Evolutionary conservation across 176 grass and related monocot genomes (phyloP).

Genomic region (Zizania latifolia): DNA sequence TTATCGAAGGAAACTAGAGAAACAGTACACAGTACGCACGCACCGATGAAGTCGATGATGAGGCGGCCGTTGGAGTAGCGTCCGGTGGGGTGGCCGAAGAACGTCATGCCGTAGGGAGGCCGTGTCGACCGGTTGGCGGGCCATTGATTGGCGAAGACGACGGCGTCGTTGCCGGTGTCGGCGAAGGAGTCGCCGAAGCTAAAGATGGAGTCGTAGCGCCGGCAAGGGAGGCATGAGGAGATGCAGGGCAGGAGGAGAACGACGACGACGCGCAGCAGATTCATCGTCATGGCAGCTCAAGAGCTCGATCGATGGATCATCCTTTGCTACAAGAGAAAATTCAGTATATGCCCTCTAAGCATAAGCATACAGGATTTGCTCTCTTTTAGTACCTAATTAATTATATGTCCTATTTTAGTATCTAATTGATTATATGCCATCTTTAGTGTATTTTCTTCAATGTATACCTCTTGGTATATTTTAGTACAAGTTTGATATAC

Average conservation of each 20-base stretch:
- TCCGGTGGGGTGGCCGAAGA: slow-evolving; percentile 46
- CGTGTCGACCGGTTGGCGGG: not conserved
- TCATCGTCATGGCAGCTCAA: not conserved
- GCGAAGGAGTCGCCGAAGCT: slow-evolving; percentile 32
- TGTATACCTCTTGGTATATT: too few relatives aligned
- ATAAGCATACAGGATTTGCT: too few relatives aligned
- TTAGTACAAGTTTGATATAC: too few relatives aligned
- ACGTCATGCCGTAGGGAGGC: slow-evolving; percentile 39
- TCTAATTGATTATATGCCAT: too few relatives aligned
- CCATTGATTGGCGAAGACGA: not conserved
- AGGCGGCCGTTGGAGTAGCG: slow-evolving; percentile 48
- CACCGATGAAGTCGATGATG: slow-evolving; percentile 58
- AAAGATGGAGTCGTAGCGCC: slow-evolving; percentile 25
- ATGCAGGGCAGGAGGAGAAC: not conserved
- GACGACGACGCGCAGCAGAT: not conserved
- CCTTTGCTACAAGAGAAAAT: too few relatives aligned
- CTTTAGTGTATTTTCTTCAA: too few relatives aligned
- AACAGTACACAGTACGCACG: not conserved
- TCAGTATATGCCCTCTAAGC: too few relatives aligned
- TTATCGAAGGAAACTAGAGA: too few relatives aligned
- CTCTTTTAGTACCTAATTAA: too few relatives aligned
- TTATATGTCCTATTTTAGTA: too few relatives aligned
- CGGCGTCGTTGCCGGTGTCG: slow-evolving; percentile 27
- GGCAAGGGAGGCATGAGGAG: not conserved
- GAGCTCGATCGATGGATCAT: not conserved